A percentile compares a stretch with the other conserved stretches of the same genome.
These are phyloP conservation scores for Smittium culicis DNA, from an alignment of 371 early-diverging fungal species.

Conservation along the genomic window DNA sequence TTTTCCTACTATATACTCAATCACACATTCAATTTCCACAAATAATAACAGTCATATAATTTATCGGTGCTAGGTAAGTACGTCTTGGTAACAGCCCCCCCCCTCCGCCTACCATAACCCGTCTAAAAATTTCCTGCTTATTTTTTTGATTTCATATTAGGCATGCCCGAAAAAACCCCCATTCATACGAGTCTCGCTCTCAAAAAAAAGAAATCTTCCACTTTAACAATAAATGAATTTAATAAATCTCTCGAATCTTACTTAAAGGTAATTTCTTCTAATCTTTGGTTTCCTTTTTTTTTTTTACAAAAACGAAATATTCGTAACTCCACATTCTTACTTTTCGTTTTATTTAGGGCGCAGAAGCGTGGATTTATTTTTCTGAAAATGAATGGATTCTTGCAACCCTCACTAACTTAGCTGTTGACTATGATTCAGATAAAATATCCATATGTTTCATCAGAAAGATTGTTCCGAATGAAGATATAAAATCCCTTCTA, in stretches of 20 bases:
- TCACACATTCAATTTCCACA: no score
- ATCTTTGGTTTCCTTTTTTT: not conserved
- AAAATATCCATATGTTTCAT: conserved; percentile 3
- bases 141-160: no score
- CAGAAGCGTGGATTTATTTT: conserved; percentile 4
- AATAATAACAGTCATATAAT: no score
- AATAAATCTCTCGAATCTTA: not conserved
- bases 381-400: conserved; percentile 8
- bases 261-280: not conserved
- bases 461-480: not conserved
- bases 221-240: not conserved
- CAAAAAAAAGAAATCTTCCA: not conserved
- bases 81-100: no score
- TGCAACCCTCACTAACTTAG: not conserved
- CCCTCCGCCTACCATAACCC: no score
- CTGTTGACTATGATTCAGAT: not conserved
- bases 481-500: not conserved
- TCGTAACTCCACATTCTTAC: no score
- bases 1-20: no score
- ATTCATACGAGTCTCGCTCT: no score
- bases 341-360: not conserved
- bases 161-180: no score
- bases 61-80: no score
- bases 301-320: not conserved
- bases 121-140: no score